Percentiles rank a stretch among this genome's conserved stretches.
Evolutionary conservation across 208 protist genomes (phyloP).

Genomic region (Plasmodiophora brassicae): DNA sequence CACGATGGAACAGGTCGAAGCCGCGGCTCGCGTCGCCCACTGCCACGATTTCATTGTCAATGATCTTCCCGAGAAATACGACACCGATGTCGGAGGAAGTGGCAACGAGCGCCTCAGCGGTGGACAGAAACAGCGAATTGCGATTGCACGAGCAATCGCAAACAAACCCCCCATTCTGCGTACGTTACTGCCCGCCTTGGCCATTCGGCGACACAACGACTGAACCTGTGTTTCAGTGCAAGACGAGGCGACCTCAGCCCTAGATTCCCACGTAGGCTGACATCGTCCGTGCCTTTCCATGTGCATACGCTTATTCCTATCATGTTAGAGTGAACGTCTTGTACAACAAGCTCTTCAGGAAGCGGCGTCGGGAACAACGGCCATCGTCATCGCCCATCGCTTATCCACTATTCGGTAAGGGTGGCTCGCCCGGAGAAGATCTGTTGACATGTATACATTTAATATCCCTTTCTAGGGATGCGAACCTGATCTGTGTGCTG

Average conservation of each 20-base stretch:
- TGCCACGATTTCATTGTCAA: conserved; percentile 73
- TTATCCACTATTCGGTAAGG: conserved; percentile 71
- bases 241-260: conserved; percentile 72
- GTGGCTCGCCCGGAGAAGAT: conserved; percentile 60
- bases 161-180: too few relatives aligned
- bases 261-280: conserved; percentile 79
- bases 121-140: conserved; percentile 59
- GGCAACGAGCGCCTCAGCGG: conserved; percentile 42
- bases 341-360: conserved; percentile 64
- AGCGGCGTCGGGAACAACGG: conserved; percentile 69
- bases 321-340: too few relatives aligned
- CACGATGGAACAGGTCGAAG: conserved; percentile 73
- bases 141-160: too few relatives aligned
- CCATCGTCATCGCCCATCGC: conserved; percentile 83
- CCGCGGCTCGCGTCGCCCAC: conserved; percentile 73
- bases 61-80: conserved; percentile 71
- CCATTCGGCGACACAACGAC: too few relatives aligned
- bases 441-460: neutral
- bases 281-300: too few relatives aligned
- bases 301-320: too few relatives aligned
- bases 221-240: conserved; percentile 63
- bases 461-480: too few relatives aligned
- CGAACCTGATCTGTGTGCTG: conserved; percentile 45
- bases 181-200: too few relatives aligned
- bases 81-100: conserved; percentile 47